These are phyloP conservation scores for Letharia columbiana DNA, from an alignment of 495 filamentous ascomycete genomes.

Conservation along the genomic window DNA sequence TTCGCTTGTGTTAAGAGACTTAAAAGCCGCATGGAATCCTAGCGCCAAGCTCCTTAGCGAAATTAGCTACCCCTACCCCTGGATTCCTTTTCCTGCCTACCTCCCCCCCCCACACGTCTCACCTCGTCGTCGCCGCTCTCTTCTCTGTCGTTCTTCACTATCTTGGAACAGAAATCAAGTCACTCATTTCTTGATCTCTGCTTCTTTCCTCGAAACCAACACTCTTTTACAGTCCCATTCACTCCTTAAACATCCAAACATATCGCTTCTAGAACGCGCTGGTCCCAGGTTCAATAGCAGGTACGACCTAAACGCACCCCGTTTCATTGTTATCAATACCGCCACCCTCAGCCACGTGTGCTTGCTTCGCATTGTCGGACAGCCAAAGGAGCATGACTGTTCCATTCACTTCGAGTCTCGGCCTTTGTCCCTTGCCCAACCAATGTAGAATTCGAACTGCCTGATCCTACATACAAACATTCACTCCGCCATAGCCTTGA, in stretches of 20 bases:
- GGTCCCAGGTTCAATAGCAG: constrained; percentile 4
- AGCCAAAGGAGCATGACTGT: neutral
- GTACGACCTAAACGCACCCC: constrained; percentile 8
- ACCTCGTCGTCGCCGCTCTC: constrained; percentile 3
- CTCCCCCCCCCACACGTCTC: neutral
- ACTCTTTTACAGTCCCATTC: constrained; percentile 12
- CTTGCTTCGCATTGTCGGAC: neutral
- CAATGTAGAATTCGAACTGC: neutral
- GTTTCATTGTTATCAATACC: constrained; percentile 7
- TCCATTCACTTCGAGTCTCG: neutral
- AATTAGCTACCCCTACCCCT: constrained; percentile 6
- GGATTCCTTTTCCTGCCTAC: neutral
- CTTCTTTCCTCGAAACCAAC: constrained; percentile 4
- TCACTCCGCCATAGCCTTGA: neutral
- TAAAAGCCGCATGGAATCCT: neutral
- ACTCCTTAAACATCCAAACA: constrained; percentile 9
- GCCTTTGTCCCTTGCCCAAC: neutral
- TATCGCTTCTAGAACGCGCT: constrained; percentile 13
- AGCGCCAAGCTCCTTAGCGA: neutral
- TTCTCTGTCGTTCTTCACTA: neutral
- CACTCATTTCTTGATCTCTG: constrained; percentile 21
- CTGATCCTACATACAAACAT: neutral
- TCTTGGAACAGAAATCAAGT: constrained; percentile 18
- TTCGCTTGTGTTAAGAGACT: neutral
- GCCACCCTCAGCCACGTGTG: neutral